Percentiles rank a stretch among this genome's conserved stretches.
Conservation (phyloP, 345 rosid genomes). For the Garcia nutans region DNA sequence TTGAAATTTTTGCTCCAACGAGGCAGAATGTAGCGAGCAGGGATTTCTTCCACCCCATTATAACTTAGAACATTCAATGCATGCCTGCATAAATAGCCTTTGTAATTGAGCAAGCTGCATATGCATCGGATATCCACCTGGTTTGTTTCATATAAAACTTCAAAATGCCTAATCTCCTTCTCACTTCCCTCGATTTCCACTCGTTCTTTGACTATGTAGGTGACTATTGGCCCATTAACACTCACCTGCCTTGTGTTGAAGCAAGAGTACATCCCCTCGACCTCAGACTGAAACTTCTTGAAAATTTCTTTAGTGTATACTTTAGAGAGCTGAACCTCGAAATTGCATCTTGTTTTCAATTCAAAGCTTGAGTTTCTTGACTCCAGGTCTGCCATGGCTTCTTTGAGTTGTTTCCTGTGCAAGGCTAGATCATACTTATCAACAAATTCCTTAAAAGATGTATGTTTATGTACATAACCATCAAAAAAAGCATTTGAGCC, state of each 20-base stretch:
- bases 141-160: slow-evolving; percentile 48
- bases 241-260: slow-evolving; percentile 50
- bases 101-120: slow-evolving; percentile 58
- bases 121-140: slow-evolving; percentile 52
- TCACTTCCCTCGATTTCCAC: slow-evolving; percentile 39
- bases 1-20: slow-evolving; percentile 47
- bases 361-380: slow-evolving; percentile 38
- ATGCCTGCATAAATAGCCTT: slow-evolving; percentile 57
- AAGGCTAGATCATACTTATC: slow-evolving; percentile 52
- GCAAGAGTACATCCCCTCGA: slow-evolving; percentile 53
- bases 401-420: slow-evolving; percentile 50
- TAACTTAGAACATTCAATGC: slow-evolving; percentile 55
- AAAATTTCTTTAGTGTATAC: slow-evolving; percentile 46
- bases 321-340: slow-evolving; percentile 51
- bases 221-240: slow-evolving; percentile 39
- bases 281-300: slow-evolving; percentile 49
- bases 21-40: slow-evolving; percentile 40
- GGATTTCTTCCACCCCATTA: slow-evolving; percentile 48
- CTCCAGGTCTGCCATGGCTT: slow-evolving; percentile 46
- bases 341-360: slow-evolving; percentile 46
- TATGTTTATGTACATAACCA: slow-evolving; percentile 60
- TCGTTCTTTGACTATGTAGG: slow-evolving; percentile 51
- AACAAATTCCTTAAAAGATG: slow-evolving; percentile 55
- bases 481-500: slow-evolving; percentile 50
- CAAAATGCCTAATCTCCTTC: slow-evolving; percentile 43